Conservation (phyloP, 129 eudicot species). For the carrot (Daucus carota) region DH1_v3.0 NC_030381.2:29401501-29402000, state of each 20-base stretch:
- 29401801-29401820: constrained; percentile 50
- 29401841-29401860: constrained; percentile 43
- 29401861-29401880: constrained; percentile 64
- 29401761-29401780: constrained; percentile 33
- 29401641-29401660: constrained; percentile 49
- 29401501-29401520: constrained; percentile 34
- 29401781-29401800: constrained; percentile 73
- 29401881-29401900: constrained; percentile 61
- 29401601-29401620: constrained; percentile 29
- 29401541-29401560: constrained; percentile 74
- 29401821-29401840: constrained; percentile 33
- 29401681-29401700: constrained; percentile 28
- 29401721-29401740: constrained; percentile 54
- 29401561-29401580: constrained; percentile 73
- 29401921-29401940: constrained; percentile 58
- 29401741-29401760: constrained; percentile 55
- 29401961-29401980: constrained; percentile 75
- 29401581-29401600: constrained; percentile 39
- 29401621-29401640: constrained; percentile 41
- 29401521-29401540: constrained; percentile 24
- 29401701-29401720: constrained; percentile 27
- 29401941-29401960: constrained; percentile 56
- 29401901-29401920: constrained; percentile 57
- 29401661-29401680: constrained; percentile 22
- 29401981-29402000: constrained; percentile 76